Evolutionary conservation across 345 rosid genomes (phyloP).

Genomic region (Murraya paniculata): DNA sequence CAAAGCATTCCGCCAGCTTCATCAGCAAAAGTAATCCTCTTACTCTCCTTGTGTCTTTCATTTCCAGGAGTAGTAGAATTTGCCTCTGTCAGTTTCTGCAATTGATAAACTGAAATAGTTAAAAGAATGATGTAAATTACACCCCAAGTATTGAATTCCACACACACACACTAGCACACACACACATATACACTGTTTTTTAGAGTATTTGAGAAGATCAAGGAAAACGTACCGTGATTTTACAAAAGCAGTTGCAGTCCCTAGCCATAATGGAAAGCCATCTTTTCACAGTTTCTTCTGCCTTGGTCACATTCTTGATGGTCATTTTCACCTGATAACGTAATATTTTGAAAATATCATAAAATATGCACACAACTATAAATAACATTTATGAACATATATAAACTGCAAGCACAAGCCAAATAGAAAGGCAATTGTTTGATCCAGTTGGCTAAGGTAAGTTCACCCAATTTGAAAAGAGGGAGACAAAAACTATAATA

Average conservation of each 20-base stretch:
- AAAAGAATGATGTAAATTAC: conserved; percentile 3
- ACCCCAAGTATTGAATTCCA: background rate
- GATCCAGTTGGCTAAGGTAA: background rate
- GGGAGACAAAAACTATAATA: background rate
- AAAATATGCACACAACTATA: background rate
- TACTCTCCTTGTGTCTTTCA: conserved; percentile 39
- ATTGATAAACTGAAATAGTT: conserved; percentile 13
- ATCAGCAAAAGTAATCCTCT: conserved; percentile 79
- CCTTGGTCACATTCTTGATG: conserved; percentile 42
- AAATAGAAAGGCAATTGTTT: background rate
- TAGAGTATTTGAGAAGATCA: conserved; percentile 1
- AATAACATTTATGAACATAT: background rate
- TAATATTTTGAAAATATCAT: background rate
- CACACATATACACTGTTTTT: background rate
- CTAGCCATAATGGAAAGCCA: conserved; percentile 65
- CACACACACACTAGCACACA: background rate
- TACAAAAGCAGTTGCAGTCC: conserved; percentile 81
- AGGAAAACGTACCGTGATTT: conserved; percentile 66
- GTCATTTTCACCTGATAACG: conserved; percentile 48
- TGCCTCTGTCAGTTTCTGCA: conserved; percentile 50
- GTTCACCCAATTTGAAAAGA: background rate
- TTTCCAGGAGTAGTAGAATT: conserved; percentile 28
- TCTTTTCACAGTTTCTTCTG: conserved; percentile 63
- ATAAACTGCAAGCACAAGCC: background rate
- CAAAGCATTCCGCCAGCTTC: conserved; percentile 84